A percentile compares a stretch with the other conserved stretches of the same genome.
Evolutionary conservation across 1,139 yeast species (phyloP).

Genomic region (Debaryomyces sp.): DNA sequence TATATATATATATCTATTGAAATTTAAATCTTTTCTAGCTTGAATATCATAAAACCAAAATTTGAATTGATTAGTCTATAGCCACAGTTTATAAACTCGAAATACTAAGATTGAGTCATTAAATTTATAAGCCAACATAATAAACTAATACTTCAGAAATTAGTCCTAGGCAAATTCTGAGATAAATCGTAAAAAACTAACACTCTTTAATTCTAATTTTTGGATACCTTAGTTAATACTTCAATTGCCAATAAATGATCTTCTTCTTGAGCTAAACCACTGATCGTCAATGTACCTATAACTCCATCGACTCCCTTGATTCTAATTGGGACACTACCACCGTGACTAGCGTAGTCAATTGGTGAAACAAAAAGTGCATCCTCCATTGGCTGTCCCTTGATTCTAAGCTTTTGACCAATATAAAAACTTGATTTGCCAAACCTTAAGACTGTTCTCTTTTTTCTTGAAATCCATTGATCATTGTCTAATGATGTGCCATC

Average conservation of each 20-base stretch:
- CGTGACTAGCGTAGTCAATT: conserved; percentile 59
- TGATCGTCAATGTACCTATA: conserved; percentile 58
- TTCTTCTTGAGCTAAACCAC: conserved; percentile 56
- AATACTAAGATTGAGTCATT: no score
- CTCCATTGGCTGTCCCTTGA: conserved; percentile 31
- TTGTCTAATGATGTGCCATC: conserved; percentile 52
- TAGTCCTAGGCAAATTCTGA: not conserved
- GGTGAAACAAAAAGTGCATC: conserved; percentile 46
- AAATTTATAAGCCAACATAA: no score
- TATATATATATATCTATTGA: not conserved
- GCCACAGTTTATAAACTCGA: no score
- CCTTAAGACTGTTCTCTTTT: conserved; percentile 52
- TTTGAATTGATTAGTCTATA: no score
- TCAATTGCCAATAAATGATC: conserved; percentile 47
- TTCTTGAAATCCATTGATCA: conserved; percentile 61
- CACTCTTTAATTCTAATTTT: not conserved
- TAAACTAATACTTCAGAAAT: no score
- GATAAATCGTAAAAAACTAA: not conserved
- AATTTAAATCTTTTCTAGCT: no score
- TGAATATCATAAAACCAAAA: no score
- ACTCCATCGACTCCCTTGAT: conserved; percentile 46
- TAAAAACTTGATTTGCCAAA: conserved; percentile 57
- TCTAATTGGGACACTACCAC: conserved; percentile 63
- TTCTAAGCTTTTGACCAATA: conserved; percentile 51
- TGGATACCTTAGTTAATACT: conserved; percentile 14